Conservation (phyloP, 148 eudicot species). For the Rhododendron vialii region DNA sequence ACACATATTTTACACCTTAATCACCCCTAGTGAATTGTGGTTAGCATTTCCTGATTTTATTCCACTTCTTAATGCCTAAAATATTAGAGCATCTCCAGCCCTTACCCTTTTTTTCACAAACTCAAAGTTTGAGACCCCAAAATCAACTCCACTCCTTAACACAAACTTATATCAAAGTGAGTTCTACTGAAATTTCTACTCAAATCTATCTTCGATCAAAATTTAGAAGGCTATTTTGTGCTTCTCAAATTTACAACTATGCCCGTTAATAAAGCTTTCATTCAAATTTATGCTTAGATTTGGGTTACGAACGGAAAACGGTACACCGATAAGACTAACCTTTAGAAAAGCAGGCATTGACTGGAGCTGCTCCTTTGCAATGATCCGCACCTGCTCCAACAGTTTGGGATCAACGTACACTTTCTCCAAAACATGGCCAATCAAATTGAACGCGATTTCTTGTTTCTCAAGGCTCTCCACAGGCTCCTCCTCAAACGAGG, state of each 20-base stretch:
- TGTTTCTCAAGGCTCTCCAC: constrained; percentile 73
- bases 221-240: no score
- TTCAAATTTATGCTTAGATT: background rate
- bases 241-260: no score
- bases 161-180: background rate
- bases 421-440: constrained; percentile 52
- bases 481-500: constrained; percentile 71
- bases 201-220: background rate
- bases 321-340: constrained; percentile 32
- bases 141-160: background rate
- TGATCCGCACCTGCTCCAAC: constrained; percentile 66
- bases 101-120: background rate
- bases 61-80: background rate
- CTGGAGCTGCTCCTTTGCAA: constrained; percentile 72
- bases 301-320: background rate
- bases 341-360: constrained; percentile 65
- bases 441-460: constrained; percentile 69
- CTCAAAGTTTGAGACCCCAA: background rate
- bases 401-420: constrained; percentile 49
- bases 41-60: background rate
- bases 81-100: background rate
- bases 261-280: no score
- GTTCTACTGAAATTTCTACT: background rate
- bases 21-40: background rate
- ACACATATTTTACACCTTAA: background rate